Percentiles rank a stretch among this genome's conserved stretches.
Evolutionary conservation across 1,284 basidiomycete genomes (phyloP).

Genomic region (Thecaphora frezii): DNA sequence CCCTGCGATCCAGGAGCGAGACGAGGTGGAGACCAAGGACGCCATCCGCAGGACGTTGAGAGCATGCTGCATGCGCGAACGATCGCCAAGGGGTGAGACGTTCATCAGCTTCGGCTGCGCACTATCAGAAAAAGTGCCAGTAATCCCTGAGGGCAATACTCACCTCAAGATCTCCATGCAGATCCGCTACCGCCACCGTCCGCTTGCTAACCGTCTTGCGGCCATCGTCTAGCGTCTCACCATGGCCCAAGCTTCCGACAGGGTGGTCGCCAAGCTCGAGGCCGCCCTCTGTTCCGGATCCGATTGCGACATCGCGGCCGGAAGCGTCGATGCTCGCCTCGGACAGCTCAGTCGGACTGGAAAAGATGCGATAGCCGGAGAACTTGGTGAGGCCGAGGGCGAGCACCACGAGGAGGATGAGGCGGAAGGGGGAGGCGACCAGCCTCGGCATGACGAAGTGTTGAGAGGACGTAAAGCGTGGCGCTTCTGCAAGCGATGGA

Average conservation of each 20-base stretch:
- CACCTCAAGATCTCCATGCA: constrained; percentile 49
- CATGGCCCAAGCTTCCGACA: constrained; percentile 2
- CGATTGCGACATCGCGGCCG: neutral
- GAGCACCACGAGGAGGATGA: constrained; percentile 11
- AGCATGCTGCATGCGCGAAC: constrained; percentile 25
- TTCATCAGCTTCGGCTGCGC: no score
- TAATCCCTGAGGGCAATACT: neutral
- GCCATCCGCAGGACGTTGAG: constrained; percentile 50
- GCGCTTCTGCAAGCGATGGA: no score
- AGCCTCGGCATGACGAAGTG: neutral
- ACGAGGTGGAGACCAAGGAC: constrained; percentile 15
- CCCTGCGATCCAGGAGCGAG: constrained; percentile 41
- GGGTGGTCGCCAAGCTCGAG: neutral
- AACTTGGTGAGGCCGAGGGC: constrained; percentile 11
- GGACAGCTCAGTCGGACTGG: no score
- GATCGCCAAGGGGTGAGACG: no score
- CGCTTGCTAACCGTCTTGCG: constrained; percentile 18
- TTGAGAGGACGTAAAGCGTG: no score
- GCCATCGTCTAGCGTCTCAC: constrained; percentile 4
- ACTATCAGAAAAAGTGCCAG: no score
- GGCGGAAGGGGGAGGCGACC: neutral
- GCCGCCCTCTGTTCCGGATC: neutral
- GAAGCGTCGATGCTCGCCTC: no score
- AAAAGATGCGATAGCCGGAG: constrained; percentile 10
- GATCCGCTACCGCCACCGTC: constrained; percentile 50